Evolutionary conservation across 2,329 filamentous ascomycete species (phyloP).

Genomic region (Penicillium frequentans): DNA sequence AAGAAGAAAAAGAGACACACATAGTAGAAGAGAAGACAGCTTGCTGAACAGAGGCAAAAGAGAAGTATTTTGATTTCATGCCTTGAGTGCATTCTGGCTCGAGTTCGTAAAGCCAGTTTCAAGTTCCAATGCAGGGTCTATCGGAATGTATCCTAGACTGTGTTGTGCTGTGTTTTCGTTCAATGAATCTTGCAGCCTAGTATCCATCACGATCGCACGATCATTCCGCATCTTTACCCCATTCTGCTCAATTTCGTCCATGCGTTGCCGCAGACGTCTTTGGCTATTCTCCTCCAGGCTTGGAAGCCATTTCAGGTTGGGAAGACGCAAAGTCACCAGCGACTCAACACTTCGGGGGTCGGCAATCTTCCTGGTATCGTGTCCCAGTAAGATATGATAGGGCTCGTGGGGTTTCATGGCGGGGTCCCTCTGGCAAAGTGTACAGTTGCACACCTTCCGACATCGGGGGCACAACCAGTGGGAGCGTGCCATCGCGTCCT

Average conservation of each 20-base stretch:
- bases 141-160: neutral
- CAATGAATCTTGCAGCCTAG: neutral
- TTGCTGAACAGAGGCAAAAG: neutral
- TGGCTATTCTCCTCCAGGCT: slow-evolving; percentile 56
- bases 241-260: slow-evolving; percentile 37
- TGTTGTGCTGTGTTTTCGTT: neutral
- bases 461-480: slow-evolving; percentile 91
- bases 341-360: slow-evolving; percentile 89
- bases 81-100: neutral
- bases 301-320: slow-evolving; percentile 81
- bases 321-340: slow-evolving; percentile 84
- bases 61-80: neutral
- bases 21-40: neutral
- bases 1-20: neutral
- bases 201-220: neutral
- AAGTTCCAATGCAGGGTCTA: neutral
- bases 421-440: slow-evolving; percentile 67
- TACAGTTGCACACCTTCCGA: slow-evolving; percentile 81
- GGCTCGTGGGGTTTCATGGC: slow-evolving; percentile 80
- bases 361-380: slow-evolving; percentile 86
- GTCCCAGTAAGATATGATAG: slow-evolving; percentile 81
- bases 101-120: neutral
- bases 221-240: neutral
- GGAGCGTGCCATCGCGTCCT: slow-evolving; percentile 74
- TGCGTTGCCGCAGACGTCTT: slow-evolving; percentile 38